Base-by-base conservation (phyloP, 257 asterid species). In the Penstemon barbatus region DNA sequence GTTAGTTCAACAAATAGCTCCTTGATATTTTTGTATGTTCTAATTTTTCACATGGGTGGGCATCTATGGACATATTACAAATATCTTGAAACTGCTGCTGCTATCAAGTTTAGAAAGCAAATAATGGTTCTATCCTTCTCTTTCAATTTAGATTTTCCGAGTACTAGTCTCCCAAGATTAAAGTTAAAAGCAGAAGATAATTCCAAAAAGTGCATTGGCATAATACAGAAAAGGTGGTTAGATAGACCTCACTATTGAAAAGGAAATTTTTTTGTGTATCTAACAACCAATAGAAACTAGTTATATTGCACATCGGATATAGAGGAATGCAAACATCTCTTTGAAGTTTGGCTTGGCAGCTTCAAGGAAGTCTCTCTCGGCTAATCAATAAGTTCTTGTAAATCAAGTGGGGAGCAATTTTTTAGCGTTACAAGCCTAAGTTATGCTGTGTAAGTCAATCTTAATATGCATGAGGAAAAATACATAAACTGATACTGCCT, bases 1-100 rank as follows among this genome's bases (percentile, higher is more conserved):
- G 99, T 90, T 71, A 73, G 81, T 82, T 69, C 63, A 58, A 53
- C 43, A 68, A 19, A 49, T 18, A 13, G 46, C 61, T 57, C 66
- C 66, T 75, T 40, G 8, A 25, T n/a, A 13, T 49, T 15, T 33
- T 43, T 5, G 33, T 58, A 6, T 7, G 5, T 70, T 48, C 61
- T 40, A 12, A 15, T 33, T 50, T 70, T 36, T 48, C 38, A 8
- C 57, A 18, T 13, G 18, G 61, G 3, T 41, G 19, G 41, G 0
- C 8, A 44, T 15, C 57, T 10, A 55, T 64, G 62, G 12, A 19
- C 6, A 8, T 55, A 25, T 48, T 38, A 7, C 62, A 51, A 8
- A 59, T 41, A 62, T 63, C 57, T 61, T 50, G 37, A 43, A 49
- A 63, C 57, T 53, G 18, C 56, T 54, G 39, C 56, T 54, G 39